A percentile compares a stretch with the other conserved stretches of the same genome.
Conservation (phyloP, 805 yeast genomes). For the Sungouiozyma intestinalis region DNA sequence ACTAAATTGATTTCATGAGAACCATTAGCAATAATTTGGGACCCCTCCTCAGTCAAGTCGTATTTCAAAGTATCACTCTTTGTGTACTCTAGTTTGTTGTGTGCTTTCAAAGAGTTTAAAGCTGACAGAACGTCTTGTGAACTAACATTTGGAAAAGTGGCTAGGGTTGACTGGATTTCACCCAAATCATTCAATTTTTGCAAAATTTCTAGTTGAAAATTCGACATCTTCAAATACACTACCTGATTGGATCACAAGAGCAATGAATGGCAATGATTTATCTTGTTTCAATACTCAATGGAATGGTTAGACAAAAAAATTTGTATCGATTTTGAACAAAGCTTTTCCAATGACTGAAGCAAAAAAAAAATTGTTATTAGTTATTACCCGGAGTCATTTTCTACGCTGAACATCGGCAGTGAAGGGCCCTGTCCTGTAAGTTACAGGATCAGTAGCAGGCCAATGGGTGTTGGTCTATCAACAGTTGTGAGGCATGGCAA, state of each 20-base stretch:
- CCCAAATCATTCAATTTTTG: slow-evolving; percentile 53
- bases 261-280: too few species aligned
- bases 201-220: slow-evolving; percentile 52
- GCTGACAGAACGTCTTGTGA: slow-evolving; percentile 70
- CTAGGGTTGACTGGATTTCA: slow-evolving; percentile 58
- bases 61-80: slow-evolving; percentile 69
- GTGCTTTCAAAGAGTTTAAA: slow-evolving; percentile 75
- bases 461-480: not conserved
- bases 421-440: not conserved
- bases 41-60: slow-evolving; percentile 71
- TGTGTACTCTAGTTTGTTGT: slow-evolving; percentile 64
- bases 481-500: too few species aligned
- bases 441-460: not conserved
- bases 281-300: too few species aligned
- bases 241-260: not conserved
- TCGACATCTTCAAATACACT: slow-evolving; percentile 42
- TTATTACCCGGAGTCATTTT: not conserved
- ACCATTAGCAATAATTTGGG: slow-evolving; percentile 66
- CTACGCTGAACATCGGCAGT: not conserved
- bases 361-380: too few species aligned
- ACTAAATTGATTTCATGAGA: slow-evolving; percentile 84
- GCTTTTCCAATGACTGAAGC: not conserved
- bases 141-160: slow-evolving; percentile 52
- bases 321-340: not conserved
- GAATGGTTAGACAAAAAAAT: not conserved